Conservation (phyloP, 2,329 filamentous ascomycete genomes). For the Setomelanomma holmii region DNA sequence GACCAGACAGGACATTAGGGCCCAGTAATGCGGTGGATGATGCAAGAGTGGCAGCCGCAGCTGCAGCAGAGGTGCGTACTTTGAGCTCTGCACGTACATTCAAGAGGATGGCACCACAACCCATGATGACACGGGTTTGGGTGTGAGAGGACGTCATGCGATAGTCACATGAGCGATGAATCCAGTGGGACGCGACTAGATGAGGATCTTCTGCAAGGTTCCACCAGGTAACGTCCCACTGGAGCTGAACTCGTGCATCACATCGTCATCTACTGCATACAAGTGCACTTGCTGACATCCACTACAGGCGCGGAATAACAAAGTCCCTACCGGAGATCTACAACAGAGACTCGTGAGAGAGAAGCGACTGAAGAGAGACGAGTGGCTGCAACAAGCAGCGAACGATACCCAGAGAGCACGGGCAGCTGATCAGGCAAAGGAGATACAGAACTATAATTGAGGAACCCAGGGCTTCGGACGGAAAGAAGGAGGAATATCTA, state of each 20-base stretch:
- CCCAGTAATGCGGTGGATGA: slow-evolving; percentile 58
- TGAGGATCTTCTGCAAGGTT: neutral
- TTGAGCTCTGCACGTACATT: neutral
- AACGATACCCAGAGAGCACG: slow-evolving; percentile 69
- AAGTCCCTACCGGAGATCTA: slow-evolving; percentile 59
- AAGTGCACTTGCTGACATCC: neutral
- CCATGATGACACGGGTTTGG: slow-evolving; percentile 26
- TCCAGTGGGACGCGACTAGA: neutral
- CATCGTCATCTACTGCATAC: neutral
- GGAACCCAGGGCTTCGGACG: no score
- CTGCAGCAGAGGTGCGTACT: slow-evolving; percentile 79
- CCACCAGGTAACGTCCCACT: slow-evolving; percentile 1
- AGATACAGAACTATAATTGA: slow-evolving; percentile 65
- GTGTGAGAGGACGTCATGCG: slow-evolving; percentile 11
- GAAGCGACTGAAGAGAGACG: slow-evolving; percentile 73
- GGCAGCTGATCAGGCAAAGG: slow-evolving; percentile 69
- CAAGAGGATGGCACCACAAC: slow-evolving; percentile 1
- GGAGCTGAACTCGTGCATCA: neutral
- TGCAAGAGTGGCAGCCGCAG: slow-evolving; percentile 75
- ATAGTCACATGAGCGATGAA: neutral
- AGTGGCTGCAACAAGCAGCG: slow-evolving; percentile 73
- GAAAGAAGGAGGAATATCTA: no score
- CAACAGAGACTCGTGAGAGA: slow-evolving; percentile 74
- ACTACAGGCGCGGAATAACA: slow-evolving; percentile 70
- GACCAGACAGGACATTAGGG: slow-evolving; percentile 68